Conservation (phyloP, 73 alveolate species). For the Paramecium sonneborni region DNA sequence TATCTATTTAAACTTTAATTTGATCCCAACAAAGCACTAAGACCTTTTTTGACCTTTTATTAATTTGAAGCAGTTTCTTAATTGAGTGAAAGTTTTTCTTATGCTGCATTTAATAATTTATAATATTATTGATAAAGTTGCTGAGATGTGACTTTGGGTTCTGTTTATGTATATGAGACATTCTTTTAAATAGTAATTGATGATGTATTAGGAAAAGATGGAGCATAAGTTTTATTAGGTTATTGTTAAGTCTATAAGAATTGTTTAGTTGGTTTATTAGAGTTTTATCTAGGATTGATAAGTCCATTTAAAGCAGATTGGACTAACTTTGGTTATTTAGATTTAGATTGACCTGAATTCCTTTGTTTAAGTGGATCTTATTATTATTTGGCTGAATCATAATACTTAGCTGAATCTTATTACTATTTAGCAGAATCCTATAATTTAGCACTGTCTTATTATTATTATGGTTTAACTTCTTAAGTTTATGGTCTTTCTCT, state of each 20-base stretch:
- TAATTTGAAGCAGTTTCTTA: background rate
- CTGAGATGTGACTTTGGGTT: constrained; percentile 19
- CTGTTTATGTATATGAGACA: constrained; percentile 48
- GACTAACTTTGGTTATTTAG: background rate
- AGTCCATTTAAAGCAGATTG: constrained; percentile 26
- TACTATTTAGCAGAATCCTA: background rate
- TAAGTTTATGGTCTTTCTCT: constrained; percentile 38
- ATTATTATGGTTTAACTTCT: background rate
- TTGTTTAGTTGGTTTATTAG: background rate
- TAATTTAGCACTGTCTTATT: background rate
- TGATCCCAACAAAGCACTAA: constrained; percentile 20
- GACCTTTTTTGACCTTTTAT: background rate
- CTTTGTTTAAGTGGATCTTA: background rate
- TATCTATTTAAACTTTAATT: constrained; percentile 16
- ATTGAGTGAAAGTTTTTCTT: background rate
- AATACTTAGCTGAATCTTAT: background rate
- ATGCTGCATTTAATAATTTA: constrained; percentile 31
- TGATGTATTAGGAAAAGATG: constrained; percentile 29
- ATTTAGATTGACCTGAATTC: background rate
- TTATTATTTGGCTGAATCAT: background rate
- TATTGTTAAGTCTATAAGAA: background rate
- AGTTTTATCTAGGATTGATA: constrained; percentile 11
- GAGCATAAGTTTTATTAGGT: constrained; percentile 53
- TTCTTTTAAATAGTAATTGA: constrained; percentile 36
- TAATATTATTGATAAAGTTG: constrained; percentile 11